Conservation (phyloP, 352 stramenopile genomes). For the Pythium diclinum region DNA sequence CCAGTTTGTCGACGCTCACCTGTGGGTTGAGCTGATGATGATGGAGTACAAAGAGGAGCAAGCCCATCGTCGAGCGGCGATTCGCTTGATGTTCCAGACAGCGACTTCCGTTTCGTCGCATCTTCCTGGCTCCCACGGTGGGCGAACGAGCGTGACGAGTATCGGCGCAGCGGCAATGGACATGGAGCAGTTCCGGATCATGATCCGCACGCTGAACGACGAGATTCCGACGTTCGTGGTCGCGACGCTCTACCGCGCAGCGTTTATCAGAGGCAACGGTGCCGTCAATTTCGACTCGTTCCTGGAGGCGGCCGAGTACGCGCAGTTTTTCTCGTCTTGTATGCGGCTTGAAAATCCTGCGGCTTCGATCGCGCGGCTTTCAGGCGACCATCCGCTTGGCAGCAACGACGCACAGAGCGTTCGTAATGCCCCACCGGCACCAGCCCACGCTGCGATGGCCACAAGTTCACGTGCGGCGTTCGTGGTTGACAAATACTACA, state of each 20-base stretch:
- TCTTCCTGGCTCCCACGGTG: background rate
- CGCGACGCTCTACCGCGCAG: conserved; percentile 58
- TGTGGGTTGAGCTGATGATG: conserved; percentile 88
- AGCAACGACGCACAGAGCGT: background rate
- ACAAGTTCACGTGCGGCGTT: conserved; percentile 49
- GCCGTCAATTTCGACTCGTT: conserved; percentile 89
- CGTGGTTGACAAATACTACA: conserved; percentile 54
- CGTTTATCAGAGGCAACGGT: conserved; percentile 64
- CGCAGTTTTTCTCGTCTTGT: conserved; percentile 86
- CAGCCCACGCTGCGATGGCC: conserved; percentile 31
- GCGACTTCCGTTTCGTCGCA: conserved; percentile 42
- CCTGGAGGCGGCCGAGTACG: conserved; percentile 74
- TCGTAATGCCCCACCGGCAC: conserved; percentile 13
- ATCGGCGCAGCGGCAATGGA: conserved; percentile 64
- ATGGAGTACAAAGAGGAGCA: conserved; percentile 92
- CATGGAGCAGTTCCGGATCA: conserved; percentile 89
- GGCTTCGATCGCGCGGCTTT: conserved; percentile 37
- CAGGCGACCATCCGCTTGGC: conserved; percentile 7
- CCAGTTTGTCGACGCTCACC: conserved; percentile 71
- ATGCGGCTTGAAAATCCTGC: conserved; percentile 74
- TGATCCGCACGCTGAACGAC: conserved; percentile 81
- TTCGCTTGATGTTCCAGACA: conserved; percentile 93
- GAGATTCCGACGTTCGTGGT: conserved; percentile 64
- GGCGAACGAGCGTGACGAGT: conserved; percentile 6
- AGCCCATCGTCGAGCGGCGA: conserved; percentile 81